Conservation (phyloP, 2,329 filamentous ascomycete genomes). For the Arthroderma sp. region DNA sequence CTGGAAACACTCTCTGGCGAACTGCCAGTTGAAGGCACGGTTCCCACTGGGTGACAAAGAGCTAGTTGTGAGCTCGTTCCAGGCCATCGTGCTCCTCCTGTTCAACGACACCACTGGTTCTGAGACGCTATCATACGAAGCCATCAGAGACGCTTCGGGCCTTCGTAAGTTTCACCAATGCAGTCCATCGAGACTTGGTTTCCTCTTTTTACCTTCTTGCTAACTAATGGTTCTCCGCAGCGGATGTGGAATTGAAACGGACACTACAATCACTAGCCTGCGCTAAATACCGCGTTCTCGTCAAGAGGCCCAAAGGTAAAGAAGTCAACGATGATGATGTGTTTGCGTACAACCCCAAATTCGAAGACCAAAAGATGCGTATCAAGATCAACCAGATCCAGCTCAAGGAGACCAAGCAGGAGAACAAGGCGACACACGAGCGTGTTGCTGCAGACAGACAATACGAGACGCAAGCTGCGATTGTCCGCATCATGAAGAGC, state of each 20-base stretch:
- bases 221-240: constrained; percentile 23
- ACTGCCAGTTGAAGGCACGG: constrained; percentile 70
- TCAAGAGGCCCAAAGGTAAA: constrained; percentile 71
- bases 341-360: constrained; percentile 68
- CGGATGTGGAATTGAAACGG: constrained; percentile 66
- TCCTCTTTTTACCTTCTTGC: background rate
- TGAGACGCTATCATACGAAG: constrained; percentile 58
- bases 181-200: background rate
- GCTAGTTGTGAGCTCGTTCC: constrained; percentile 79
- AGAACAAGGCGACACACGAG: constrained; percentile 89
- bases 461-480: constrained; percentile 93
- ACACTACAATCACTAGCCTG: constrained; percentile 93
- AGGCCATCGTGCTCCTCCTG: constrained; percentile 77
- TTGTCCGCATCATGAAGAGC: constrained; percentile 94
- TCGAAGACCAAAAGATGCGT: constrained; percentile 69
- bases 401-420: constrained; percentile 85
- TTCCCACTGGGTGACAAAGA: constrained; percentile 78
- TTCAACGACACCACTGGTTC: constrained; percentile 63
- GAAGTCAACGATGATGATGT: constrained; percentile 70
- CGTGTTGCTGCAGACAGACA: constrained; percentile 78
- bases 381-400: constrained; percentile 99
- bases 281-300: constrained; percentile 71
- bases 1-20: constrained; percentile 89
- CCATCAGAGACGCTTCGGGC: constrained; percentile 62
- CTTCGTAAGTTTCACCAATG: constrained; percentile 43